Base-by-base conservation (phyloP, 805 yeast species). In the Brettanomyces nanus region DNA sequence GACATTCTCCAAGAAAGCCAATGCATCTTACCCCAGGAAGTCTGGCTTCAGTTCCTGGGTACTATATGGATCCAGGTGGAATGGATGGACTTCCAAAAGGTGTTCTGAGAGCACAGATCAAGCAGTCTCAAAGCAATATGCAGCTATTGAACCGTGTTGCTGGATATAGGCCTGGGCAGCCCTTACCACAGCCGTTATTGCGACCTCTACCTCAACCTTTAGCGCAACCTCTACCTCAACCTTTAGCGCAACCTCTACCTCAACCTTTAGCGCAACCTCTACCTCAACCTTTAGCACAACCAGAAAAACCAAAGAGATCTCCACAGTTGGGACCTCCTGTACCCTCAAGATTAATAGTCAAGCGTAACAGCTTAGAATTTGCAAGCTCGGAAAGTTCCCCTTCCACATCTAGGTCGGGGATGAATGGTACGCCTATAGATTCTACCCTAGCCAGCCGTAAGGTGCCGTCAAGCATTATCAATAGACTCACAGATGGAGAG, bases 401-500 rank as follows among this genome's bases (percentile, higher is more conserved):
- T 23, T 7, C 11, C 26, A 9, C 26, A 23, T 23, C 26, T 9
- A 23, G 11, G 26, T 11, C 7, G 11, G 10, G 26, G 26, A 23
- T 9, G 26, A 23, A 23, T 23, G 11, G 26, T 9, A 9, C 26
- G 7, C 26, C 26, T 23, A 53, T 59, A 20, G 58, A 59, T 38
- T 62, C 63, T 18, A 48, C 49, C 18, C 43, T 58, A 35, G 45
- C 57, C n/a, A 28, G 30, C 30, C 9, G n/a, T 10, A 10, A 28
- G 22, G 49, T 60, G 2, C 65, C 65, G 2, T 44, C 50, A 17
- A 50, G 43, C 14, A 51, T 60, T 6, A 48, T 51, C 4, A 49
- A 45, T 20, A 57, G 55, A 31, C 37, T 59, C 26, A 43, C 52
- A 53, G 47, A 49, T 11, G 54, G 47, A 25, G 67, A 62, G 42